These are phyloP conservation scores for Oryza australiensis DNA, from an alignment of 176 grass and related monocot genomes.

Conservation along the genomic window DNA sequence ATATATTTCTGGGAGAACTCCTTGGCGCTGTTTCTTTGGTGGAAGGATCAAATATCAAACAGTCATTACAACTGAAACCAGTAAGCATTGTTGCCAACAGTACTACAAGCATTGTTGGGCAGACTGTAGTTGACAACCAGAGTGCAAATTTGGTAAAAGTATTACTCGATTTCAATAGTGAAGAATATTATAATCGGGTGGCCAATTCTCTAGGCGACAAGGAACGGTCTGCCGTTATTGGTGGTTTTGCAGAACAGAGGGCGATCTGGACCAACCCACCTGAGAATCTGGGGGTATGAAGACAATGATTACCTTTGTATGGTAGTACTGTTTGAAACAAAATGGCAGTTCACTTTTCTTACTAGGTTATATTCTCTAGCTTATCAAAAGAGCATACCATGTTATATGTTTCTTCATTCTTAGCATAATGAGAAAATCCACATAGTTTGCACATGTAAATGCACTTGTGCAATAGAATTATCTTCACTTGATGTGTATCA, in stretches of 20 bases:
- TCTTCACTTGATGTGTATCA: neutral
- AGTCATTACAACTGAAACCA: conserved; percentile 34
- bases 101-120: conserved; percentile 43
- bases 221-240: conserved; percentile 56
- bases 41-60: conserved; percentile 50
- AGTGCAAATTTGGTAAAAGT: conserved; percentile 46
- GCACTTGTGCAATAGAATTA: neutral
- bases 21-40: conserved; percentile 77
- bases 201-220: conserved; percentile 43
- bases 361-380: conserved; percentile 18
- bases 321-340: neutral
- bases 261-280: conserved; percentile 51
- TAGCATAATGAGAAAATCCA: neutral
- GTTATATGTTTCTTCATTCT: neutral
- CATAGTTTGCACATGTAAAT: conserved; percentile 15
- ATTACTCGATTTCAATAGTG: conserved; percentile 49
- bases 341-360: conserved; percentile 10
- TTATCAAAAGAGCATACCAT: conserved; percentile 6
- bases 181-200: conserved; percentile 56
- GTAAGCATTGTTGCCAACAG: conserved; percentile 48
- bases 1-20: conserved; percentile 82
- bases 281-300: conserved; percentile 10
- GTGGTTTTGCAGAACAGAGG: conserved; percentile 72
- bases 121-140: conserved; percentile 34
- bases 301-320: neutral